phyloP scores from a whole-genome alignment of 352 stramenopile species.

The Phytopythium sindhum region DNA sequence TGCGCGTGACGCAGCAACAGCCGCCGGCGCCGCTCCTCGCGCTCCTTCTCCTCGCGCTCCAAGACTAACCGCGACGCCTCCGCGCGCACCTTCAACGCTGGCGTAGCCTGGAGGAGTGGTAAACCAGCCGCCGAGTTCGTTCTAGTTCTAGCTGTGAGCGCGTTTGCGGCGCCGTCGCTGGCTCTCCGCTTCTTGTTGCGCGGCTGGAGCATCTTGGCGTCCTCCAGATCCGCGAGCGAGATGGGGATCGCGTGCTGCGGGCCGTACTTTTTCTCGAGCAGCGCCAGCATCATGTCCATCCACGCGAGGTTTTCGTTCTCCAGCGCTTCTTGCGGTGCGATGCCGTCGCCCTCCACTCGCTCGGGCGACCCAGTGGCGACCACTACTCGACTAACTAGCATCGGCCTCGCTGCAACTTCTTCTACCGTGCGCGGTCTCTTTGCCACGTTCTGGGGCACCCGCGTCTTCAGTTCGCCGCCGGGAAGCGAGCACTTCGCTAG shows the following conservation, averaged over 20 bases:
- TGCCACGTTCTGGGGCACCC: neutral
- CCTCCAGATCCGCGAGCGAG: conserved; percentile 37
- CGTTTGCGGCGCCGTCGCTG: neutral
- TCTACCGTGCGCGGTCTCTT: neutral
- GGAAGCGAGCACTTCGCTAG: neutral
- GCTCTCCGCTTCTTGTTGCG: conserved; percentile 22
- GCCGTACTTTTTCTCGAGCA: conserved; percentile 66
- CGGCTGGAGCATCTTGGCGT: conserved; percentile 31
- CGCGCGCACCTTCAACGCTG: neutral
- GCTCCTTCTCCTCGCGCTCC: conserved; percentile 25
- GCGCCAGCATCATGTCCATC: conserved; percentile 80
- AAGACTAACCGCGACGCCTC: conserved; percentile 15
- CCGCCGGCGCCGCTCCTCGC: conserved; percentile 41
- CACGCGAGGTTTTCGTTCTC: conserved; percentile 71
- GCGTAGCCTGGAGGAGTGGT: neutral
- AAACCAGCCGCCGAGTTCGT: too few relatives aligned
- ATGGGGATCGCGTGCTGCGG: conserved; percentile 27
- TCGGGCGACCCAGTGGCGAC: neutral
- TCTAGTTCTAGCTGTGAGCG: neutral
- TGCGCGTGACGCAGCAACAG: conserved; percentile 54
- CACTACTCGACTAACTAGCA: neutral
- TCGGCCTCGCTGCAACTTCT: neutral
- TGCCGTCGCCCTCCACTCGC: neutral
- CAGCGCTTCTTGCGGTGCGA: conserved; percentile 7
- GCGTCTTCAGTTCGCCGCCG: neutral